Evolutionary conservation across 129 eudicot genomes (phyloP).

Genomic region (Ambrosia trifida): DNA sequence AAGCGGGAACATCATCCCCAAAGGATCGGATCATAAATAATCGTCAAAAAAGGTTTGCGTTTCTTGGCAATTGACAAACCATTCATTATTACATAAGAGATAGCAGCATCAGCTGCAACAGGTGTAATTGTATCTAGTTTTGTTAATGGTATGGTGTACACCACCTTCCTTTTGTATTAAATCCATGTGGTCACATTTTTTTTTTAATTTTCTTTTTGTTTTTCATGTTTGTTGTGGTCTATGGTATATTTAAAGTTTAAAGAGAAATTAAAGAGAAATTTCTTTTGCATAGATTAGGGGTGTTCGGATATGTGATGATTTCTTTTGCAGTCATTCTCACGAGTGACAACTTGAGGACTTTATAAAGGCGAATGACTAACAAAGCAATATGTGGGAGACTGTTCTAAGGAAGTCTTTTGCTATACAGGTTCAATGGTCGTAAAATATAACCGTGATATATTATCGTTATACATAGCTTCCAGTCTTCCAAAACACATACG

Average conservation of each 20-base stretch:
- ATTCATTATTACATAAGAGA: slow-evolving; percentile 1
- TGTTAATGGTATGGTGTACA: slow-evolving; percentile 30
- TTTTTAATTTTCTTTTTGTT: neutral
- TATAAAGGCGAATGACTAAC: no score
- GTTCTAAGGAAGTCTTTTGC: no score
- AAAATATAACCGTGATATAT: no score
- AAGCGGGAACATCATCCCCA: slow-evolving; percentile 84
- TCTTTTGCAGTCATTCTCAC: no score
- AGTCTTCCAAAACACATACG: no score
- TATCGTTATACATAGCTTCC: no score
- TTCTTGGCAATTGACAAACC: slow-evolving; percentile 52
- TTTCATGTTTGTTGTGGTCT: slow-evolving; percentile 15
- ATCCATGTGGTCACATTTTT: slow-evolving; percentile 23
- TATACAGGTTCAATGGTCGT: no score
- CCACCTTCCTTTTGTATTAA: slow-evolving; percentile 29
- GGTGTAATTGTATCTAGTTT: slow-evolving; percentile 39
- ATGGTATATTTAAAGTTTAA: slow-evolving; percentile 19
- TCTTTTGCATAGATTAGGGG: neutral
- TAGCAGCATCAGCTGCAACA: neutral
- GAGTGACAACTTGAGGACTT: no score
- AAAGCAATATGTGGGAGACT: no score
- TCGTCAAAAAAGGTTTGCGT: slow-evolving; percentile 53
- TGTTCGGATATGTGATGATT: no score
- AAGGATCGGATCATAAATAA: slow-evolving; percentile 48
- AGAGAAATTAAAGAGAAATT: slow-evolving; percentile 16